A percentile compares a stretch with the other conserved stretches of the same genome.
Evolutionary conservation across 495 filamentous ascomycete species (phyloP).

Genomic region (Xylaria acuta): DNA sequence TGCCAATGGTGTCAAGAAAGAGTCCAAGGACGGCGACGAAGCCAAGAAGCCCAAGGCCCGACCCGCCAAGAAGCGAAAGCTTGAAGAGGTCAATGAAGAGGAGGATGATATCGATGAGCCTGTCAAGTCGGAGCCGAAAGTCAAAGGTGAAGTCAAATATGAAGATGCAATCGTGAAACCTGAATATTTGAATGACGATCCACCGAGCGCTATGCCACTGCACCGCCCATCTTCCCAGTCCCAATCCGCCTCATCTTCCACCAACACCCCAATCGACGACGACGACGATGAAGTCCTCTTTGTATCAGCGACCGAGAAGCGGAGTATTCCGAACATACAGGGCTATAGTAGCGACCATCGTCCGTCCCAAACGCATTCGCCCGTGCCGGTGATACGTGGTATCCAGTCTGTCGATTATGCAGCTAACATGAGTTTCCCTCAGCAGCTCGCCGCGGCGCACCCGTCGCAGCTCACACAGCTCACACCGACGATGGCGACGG

Average conservation of each 20-base stretch:
- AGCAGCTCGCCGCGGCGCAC: slow-evolving; percentile 26
- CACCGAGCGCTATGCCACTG: slow-evolving; percentile 8
- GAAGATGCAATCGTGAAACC: slow-evolving; percentile 42
- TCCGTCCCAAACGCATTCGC: slow-evolving; percentile 34
- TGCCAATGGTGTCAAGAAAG: slow-evolving; percentile 35
- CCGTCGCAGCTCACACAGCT: not conserved
- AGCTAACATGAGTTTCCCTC: slow-evolving; percentile 40
- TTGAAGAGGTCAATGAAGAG: slow-evolving; percentile 39
- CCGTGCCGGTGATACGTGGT: slow-evolving; percentile 34
- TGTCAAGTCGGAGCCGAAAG: slow-evolving; percentile 36
- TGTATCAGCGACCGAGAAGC: slow-evolving; percentile 38
- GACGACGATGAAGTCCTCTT: slow-evolving; percentile 40
- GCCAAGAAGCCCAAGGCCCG: slow-evolving; percentile 30
- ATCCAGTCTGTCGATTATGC: slow-evolving; percentile 38
- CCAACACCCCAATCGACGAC: slow-evolving; percentile 29
- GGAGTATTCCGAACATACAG: slow-evolving; percentile 17
- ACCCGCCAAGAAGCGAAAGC: slow-evolving; percentile 51
- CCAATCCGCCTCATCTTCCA: slow-evolving; percentile 28
- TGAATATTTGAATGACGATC: slow-evolving; percentile 32
- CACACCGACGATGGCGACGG: slow-evolving; percentile 23
- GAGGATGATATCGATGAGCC: slow-evolving; percentile 46
- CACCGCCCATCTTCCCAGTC: slow-evolving; percentile 17
- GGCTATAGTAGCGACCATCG: slow-evolving; percentile 24
- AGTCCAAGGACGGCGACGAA: slow-evolving; percentile 34
- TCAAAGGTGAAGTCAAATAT: slow-evolving; percentile 42